Base-by-base conservation (phyloP, 1,284 basidiomycete species). In the Fomitopsis schrenkii region DNA sequence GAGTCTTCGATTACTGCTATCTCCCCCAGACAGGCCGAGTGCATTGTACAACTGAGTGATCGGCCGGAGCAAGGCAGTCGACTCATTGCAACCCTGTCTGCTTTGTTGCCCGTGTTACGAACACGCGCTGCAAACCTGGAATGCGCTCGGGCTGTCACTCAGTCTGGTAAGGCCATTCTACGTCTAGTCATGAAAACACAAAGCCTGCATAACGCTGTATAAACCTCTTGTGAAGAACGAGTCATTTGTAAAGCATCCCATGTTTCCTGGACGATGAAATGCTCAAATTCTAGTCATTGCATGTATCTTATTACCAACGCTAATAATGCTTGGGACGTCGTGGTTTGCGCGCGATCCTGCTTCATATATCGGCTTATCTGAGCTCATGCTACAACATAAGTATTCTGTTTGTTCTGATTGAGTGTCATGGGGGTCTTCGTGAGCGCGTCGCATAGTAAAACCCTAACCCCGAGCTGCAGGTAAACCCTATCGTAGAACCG, bases 401-500 rank as follows among this genome's bases (percentile, higher is more conserved):
- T 22, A 22, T 22, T 22, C 22, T 22, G 22, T 22, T 22, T 22
- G 22, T 22, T 22, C 22, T 22, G 22, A 22, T 22, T 22, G 22
- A 22, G 22, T 22, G 22, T 22, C 22, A 22, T 22, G 2, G 22
- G 22, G 22, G 22, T 22, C 22, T 22, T 22, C 22, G 22, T 22
- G 22, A 22, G 22, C 22, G 22, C 22, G 22, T 2, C 22, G 22
- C 22, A 22, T 22, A 22, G 22, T 17, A 59, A 19, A 62, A 66
- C 70, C 70, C 67, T 72, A 73, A 71, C 52, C 52, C 35, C 38
- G 35, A 33, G 33, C 19, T 33, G 30, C 22, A 22, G 6, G 15
- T 42, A 36, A 54, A 54, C 69, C 71, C 67, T 66, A 68, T 19
- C 35, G 19, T 67, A 67, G 62, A 55, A 59, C 30, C 14, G 66